phyloP scores from a whole-genome alignment of 352 stramenopile species.

The Phytophthora litchii region DNA sequence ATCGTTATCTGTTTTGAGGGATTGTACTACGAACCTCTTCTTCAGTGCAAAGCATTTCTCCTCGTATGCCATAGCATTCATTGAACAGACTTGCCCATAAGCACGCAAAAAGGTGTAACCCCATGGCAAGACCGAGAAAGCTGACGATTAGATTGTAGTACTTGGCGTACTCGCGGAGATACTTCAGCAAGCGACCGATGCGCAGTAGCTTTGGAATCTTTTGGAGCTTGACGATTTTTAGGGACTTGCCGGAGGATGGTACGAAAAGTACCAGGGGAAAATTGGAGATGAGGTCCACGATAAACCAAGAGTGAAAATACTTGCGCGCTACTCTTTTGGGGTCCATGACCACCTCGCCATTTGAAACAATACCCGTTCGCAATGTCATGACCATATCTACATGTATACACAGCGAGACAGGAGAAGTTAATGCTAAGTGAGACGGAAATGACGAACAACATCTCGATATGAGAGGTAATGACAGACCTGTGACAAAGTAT shows the following conservation, averaged over 20 bases:
- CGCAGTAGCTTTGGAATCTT: constrained; percentile 87
- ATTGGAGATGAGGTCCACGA: constrained; percentile 84
- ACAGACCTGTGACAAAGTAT: constrained; percentile 71
- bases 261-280: constrained; percentile 81
- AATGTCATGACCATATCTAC: constrained; percentile 83
- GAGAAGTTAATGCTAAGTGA: neutral
- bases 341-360: constrained; percentile 87
- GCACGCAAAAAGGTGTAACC: constrained; percentile 75
- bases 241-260: constrained; percentile 59
- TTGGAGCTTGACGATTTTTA: constrained; percentile 87
- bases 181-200: constrained; percentile 74
- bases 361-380: constrained; percentile 72
- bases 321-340: constrained; percentile 54
- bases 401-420: constrained; percentile 6
- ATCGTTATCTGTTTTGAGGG: neutral
- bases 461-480: neutral
- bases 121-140: constrained; percentile 67
- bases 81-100: constrained; percentile 78
- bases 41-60: constrained; percentile 39
- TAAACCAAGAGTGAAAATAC: constrained; percentile 84
- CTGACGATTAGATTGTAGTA: constrained; percentile 85
- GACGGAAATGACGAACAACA: neutral
- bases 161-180: constrained; percentile 83
- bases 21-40: constrained; percentile 36
- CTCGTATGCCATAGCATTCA: constrained; percentile 48